These are phyloP conservation scores for Suillus subalutaceus DNA, from an alignment of 768 basidiomycete genomes.

Conservation along the genomic window DNA sequence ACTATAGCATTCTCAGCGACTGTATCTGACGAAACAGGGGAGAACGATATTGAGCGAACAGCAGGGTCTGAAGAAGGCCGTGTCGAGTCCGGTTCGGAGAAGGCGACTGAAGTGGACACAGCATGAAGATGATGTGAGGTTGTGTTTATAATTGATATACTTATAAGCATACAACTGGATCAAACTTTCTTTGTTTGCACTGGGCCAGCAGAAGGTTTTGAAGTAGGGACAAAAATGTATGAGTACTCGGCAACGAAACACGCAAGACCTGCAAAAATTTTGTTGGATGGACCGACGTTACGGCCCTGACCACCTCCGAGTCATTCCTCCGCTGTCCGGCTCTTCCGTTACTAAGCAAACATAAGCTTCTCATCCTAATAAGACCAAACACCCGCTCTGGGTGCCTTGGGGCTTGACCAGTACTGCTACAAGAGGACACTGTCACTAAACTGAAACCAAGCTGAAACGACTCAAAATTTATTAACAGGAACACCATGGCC, in stretches of 20 bases:
- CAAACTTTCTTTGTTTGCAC: neutral
- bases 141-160: neutral
- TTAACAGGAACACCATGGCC: slow-evolving; percentile 22
- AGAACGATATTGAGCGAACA: neutral
- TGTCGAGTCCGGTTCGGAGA: neutral
- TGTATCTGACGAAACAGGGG: neutral
- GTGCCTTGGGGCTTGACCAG: slow-evolving; percentile 1
- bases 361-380: slow-evolving; percentile 16
- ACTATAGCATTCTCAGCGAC: slow-evolving; percentile 3
- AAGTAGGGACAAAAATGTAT: neutral
- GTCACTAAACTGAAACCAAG: neutral
- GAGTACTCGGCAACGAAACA: neutral
- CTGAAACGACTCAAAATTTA: neutral
- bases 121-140: neutral
- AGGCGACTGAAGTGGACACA: neutral
- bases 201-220: neutral
- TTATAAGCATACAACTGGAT: neutral
- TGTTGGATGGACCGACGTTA: neutral
- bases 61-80: neutral
- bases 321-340: too few relatives aligned
- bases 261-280: neutral
- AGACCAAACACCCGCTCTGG: slow-evolving; percentile 21
- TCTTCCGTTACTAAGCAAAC: neutral
- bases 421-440: slow-evolving; percentile 9
- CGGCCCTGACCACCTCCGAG: too few relatives aligned